Evolutionary conservation across 2,329 filamentous ascomycete genomes (phyloP).

Genomic region (Penicillium sp.): DNA sequence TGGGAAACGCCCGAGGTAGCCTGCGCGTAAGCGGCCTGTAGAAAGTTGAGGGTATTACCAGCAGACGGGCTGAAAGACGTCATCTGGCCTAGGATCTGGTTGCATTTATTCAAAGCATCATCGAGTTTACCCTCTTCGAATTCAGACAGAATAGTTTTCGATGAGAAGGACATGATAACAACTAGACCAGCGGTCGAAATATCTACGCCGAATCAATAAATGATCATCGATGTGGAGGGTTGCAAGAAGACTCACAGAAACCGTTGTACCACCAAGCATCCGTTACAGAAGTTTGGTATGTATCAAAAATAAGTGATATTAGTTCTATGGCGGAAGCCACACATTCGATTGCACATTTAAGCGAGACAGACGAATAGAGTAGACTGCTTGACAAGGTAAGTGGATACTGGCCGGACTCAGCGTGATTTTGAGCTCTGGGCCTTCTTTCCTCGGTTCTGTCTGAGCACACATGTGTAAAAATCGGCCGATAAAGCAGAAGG

Average conservation of each 20-base stretch:
- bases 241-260: slow-evolving; percentile 28
- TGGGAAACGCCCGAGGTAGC: neutral
- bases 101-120: slow-evolving; percentile 19
- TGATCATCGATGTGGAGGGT: neutral
- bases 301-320: slow-evolving; percentile 26
- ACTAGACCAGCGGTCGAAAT: slow-evolving; percentile 4
- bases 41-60: slow-evolving; percentile 27
- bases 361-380: slow-evolving; percentile 24
- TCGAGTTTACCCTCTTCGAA: neutral
- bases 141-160: neutral
- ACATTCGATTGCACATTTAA: slow-evolving; percentile 30
- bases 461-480: slow-evolving; percentile 31
- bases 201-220: neutral
- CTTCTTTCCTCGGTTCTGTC: slow-evolving; percentile 14
- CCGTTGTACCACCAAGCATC: slow-evolving; percentile 40
- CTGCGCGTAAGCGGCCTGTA: slow-evolving; percentile 18
- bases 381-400: neutral
- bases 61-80: slow-evolving; percentile 26
- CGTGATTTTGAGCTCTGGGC: too few species aligned
- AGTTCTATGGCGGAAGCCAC: slow-evolving; percentile 29
- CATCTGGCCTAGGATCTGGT: slow-evolving; percentile 25
- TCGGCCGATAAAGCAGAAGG: slow-evolving; percentile 31
- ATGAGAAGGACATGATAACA: slow-evolving; percentile 1
- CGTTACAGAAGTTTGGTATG: slow-evolving; percentile 22
- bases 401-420: neutral